A percentile compares a stretch with the other conserved stretches of the same genome.
These are phyloP conservation scores for Phalaenopsis equestris DNA, from an alignment of 106 monocot species.

Conservation along the genomic window DNA sequence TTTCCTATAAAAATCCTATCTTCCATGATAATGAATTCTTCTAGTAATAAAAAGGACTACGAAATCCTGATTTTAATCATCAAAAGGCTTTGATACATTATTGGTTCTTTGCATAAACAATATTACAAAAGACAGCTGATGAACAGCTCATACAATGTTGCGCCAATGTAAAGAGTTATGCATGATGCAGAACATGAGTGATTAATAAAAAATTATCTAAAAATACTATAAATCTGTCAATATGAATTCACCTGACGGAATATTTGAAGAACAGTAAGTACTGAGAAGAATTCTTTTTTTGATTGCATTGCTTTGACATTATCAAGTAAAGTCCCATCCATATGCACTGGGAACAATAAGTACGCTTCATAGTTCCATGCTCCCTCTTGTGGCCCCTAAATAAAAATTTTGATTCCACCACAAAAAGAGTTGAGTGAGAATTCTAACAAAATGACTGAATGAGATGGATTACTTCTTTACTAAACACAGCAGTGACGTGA, in stretches of 20 bases:
- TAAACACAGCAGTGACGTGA: no score
- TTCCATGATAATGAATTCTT: neutral
- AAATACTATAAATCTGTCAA: neutral
- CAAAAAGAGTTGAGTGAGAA: neutral
- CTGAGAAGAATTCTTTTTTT: slow-evolving; percentile 59
- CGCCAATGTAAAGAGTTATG: neutral
- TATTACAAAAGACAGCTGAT: neutral
- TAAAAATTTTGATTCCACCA: neutral
- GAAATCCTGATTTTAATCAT: neutral
- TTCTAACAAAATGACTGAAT: neutral
- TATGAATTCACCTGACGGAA: slow-evolving; percentile 42
- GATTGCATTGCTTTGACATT: slow-evolving; percentile 40
- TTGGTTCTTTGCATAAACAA: neutral
- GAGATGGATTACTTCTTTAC: neutral
- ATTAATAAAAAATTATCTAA: neutral
- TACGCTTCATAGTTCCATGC: slow-evolving; percentile 63
- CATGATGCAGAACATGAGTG: neutral
- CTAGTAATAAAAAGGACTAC: neutral
- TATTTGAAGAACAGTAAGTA: slow-evolving; percentile 49
- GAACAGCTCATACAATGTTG: neutral
- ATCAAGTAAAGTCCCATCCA: slow-evolving; percentile 68
- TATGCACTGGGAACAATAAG: slow-evolving; percentile 58
- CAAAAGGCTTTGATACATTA: neutral
- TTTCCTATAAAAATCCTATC: neutral
- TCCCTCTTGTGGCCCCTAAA: slow-evolving; percentile 26